Base-by-base conservation (phyloP, 257 asterid species). In the Solanum chiquidenum region DNA sequence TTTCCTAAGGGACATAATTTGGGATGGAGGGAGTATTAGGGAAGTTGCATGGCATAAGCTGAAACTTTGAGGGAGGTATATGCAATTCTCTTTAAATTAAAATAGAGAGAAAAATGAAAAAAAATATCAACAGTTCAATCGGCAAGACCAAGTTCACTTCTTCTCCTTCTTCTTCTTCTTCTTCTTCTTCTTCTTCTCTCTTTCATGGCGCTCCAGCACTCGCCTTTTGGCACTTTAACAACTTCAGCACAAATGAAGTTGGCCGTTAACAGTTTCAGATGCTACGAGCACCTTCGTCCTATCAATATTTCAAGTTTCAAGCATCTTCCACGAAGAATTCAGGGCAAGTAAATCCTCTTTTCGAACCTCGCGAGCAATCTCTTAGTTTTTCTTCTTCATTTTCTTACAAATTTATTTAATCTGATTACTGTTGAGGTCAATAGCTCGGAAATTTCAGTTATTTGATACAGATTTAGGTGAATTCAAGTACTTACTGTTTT, bases 301-400 rank as follows among this genome's bases (percentile, higher is more conserved):
- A 16, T 77, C 60, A 86, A 84, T 75, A 71, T 87, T 46, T 90
- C 92, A 49, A 83, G 88, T 58, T 90, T 55, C 68, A 90, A 88
- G 10, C 89, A 84, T 69, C 86, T 83, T 23, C 90, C 89, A 64
- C 77, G 88, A 46, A 79, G 85, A 85, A 85, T 84, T 52, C 87
- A 66, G 80, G 88, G 94, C 90, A 72, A 87, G 76, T 89, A 64
- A 29, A 27, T 52, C 29, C 55, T 46, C 40, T 71, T 72, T 40
- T 58, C 86, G 29, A 73, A 5, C 21, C 35, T 72, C 72, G 10
- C n/a, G 6, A 74, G 34, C 31, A 77, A 25, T 80, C 60, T 66
- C 42, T 79, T 33, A 79, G 16, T 75, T 49, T 86, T 13, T 10
- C 10, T 62, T 52, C 58, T 27, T 44, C 18, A 9, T 37, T 29